Evolutionary conservation across 495 filamentous ascomycete genomes (phyloP).

Genomic region (Poronia punctata): DNA sequence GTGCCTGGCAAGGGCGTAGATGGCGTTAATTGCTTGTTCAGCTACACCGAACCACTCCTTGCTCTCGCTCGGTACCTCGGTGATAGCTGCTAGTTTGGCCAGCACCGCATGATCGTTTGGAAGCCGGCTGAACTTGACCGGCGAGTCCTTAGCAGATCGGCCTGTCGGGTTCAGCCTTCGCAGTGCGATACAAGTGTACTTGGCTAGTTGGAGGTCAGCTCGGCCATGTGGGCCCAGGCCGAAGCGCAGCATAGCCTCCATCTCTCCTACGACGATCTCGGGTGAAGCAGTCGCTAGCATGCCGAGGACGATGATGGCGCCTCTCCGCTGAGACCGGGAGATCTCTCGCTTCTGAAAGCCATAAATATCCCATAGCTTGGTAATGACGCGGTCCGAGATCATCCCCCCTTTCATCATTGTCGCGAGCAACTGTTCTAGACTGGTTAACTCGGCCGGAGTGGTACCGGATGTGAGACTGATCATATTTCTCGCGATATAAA

Average conservation of each 20-base stretch:
- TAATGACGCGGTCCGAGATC: slow-evolving; percentile 76
- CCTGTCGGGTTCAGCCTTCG: slow-evolving; percentile 80
- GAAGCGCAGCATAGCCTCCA: slow-evolving; percentile 87
- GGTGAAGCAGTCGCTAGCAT: slow-evolving; percentile 94
- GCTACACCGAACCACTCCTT: slow-evolving; percentile 98
- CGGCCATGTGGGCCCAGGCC: slow-evolving; percentile 76
- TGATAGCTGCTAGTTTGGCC: slow-evolving; percentile 69
- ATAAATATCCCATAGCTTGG: slow-evolving; percentile 97
- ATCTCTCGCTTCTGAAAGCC: slow-evolving; percentile 90
- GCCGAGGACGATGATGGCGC: slow-evolving; percentile 91
- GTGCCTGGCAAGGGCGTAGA: slow-evolving; percentile 91
- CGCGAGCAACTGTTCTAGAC: slow-evolving; percentile 84
- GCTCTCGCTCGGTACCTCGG: slow-evolving; percentile 75
- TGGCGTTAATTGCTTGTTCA: slow-evolving; percentile 92
- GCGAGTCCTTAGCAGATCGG: slow-evolving; percentile 65
- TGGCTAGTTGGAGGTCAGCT: slow-evolving; percentile 77
- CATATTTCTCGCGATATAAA: slow-evolving; percentile 97
- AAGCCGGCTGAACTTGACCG: slow-evolving; percentile 64
- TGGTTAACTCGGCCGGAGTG: slow-evolving; percentile 89
- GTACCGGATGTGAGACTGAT: slow-evolving; percentile 95
- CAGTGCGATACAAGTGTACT: slow-evolving; percentile 90
- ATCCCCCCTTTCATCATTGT: slow-evolving; percentile 96
- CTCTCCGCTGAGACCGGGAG: slow-evolving; percentile 82
- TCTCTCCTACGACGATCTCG: slow-evolving; percentile 85
- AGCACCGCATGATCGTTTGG: slow-evolving; percentile 89